Base-by-base conservation (phyloP, 106 monocot species). In the Ottelia alismoides region DNA sequence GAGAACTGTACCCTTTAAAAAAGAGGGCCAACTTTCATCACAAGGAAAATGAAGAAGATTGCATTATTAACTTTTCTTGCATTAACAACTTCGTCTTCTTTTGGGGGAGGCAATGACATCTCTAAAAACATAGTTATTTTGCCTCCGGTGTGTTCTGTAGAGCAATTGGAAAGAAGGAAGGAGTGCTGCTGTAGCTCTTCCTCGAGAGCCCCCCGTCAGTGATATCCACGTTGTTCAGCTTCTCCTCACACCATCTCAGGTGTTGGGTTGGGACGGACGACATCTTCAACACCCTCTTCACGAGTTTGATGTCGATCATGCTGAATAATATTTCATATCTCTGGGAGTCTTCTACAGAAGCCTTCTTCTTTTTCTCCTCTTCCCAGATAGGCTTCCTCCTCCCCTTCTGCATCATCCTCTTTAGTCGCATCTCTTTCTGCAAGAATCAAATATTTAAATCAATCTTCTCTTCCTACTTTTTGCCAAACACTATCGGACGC, bases 261-360 rank as follows among this genome's bases (percentile, higher is more conserved):
- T 66, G 57, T 11, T 49, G 22, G 11, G 66, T 57, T 18, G 66
- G 49, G 56, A 66, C 25, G 16, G 5, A 14, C 1, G 56, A 32
- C 66, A 66, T 57, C 31, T 47, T 47, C 2, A 66, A 48, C 11
- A 66, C 66, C 49, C 66, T 57, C 11, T 30, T 47, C 2, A 66
- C 47, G 7, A 66, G 49, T 31, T 57, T 66, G 9, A 56, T 14
- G 0, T 66, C 66, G 20, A 57, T 57, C 23, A 14, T 11, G 21
- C 47, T 48, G 23, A 35, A 50, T 22, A 57, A 1, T 2, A 25
- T 11, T 31, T 20, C 56, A 11, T 29, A 54, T 5, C 45, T 23
- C 28, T 43, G 44, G 5, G 22, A 20, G 1, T 57, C 57, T 7
- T 18, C 35, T 1, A 6, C 1, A 23, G 21, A 11, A 17, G 44